These are phyloP conservation scores for Hondaea fermentalgiana DNA, from an alignment of 108 stramenopile species.

Conservation along the genomic window DNA sequence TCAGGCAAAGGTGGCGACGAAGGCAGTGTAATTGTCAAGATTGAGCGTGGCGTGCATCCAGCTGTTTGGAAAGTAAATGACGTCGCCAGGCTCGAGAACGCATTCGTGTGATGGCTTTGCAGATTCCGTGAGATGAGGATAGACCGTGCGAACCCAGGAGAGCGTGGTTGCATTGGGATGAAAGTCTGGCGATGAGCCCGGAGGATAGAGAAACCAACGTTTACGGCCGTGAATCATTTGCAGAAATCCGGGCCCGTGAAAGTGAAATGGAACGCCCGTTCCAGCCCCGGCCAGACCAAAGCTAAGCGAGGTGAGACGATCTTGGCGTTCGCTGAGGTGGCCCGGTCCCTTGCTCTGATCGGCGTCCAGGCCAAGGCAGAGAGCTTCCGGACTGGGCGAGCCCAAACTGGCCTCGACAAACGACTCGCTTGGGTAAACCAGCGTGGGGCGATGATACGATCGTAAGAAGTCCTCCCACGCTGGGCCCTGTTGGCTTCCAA, in stretches of 20 bases:
- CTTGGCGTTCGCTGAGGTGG: neutral
- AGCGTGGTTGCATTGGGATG: neutral
- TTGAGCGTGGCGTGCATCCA: constrained; percentile 85
- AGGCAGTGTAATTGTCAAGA: constrained; percentile 72
- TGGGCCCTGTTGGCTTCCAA: neutral
- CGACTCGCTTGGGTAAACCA: neutral
- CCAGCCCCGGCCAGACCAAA: neutral
- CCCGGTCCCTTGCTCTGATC: neutral
- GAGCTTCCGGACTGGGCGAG: neutral
- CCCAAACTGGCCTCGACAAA: neutral
- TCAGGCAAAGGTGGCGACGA: constrained; percentile 70
- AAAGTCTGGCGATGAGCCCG: neutral
- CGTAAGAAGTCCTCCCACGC: neutral
- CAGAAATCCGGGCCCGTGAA: constrained; percentile 28
- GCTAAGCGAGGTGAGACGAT: neutral
- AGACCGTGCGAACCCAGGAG: neutral
- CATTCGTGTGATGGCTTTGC: constrained; percentile 45
- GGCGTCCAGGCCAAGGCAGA: neutral
- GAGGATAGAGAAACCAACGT: constrained; percentile 34
- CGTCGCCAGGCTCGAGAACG: constrained; percentile 64
- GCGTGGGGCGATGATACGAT: neutral
- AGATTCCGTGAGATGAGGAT: neutral
- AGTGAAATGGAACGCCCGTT: constrained; percentile 30
- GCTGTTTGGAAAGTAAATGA: constrained; percentile 70
- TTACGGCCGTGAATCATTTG: constrained; percentile 26